A percentile compares a stretch with the other conserved stretches of the same genome.
These are phyloP conservation scores for Wolfiporia cocos DNA, from an alignment of 1,284 basidiomycete genomes.

Conservation along the genomic window DNA sequence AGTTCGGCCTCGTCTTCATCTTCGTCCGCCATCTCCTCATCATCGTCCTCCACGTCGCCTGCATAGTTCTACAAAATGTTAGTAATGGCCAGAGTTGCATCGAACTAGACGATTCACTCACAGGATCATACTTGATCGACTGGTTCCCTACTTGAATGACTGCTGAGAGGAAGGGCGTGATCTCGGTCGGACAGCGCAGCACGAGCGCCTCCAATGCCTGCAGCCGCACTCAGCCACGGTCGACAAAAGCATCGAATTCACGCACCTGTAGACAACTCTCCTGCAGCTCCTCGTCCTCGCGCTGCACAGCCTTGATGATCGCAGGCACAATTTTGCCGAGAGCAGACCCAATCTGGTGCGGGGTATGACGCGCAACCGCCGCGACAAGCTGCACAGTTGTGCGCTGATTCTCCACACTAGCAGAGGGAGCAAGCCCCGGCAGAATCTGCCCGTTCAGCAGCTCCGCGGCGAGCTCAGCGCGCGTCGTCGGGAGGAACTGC, in stretches of 20 bases:
- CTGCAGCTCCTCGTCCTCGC: slow-evolving; percentile 76
- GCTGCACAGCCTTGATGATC: slow-evolving; percentile 58
- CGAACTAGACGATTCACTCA: slow-evolving; percentile 44
- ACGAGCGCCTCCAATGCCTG: slow-evolving; percentile 83
- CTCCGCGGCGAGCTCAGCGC: slow-evolving; percentile 45
- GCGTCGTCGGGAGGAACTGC: slow-evolving; percentile 70
- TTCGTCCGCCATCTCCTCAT: slow-evolving; percentile 78
- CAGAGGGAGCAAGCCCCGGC: slow-evolving; percentile 50
- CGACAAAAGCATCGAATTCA: too few species aligned
- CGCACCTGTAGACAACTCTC: slow-evolving; percentile 71
- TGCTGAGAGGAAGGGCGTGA: slow-evolving; percentile 63
- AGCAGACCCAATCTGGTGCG: slow-evolving; percentile 54
- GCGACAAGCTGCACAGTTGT: slow-evolving; percentile 81
- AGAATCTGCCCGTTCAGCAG: slow-evolving; percentile 53
- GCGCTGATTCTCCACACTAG: slow-evolving; percentile 60
- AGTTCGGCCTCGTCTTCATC: slow-evolving; percentile 78
- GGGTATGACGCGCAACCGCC: slow-evolving; percentile 69
- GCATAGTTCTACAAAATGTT: slow-evolving; percentile 71
- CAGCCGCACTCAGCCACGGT: too few species aligned
- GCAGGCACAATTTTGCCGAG: slow-evolving; percentile 61
- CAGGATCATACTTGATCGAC: slow-evolving; percentile 92
- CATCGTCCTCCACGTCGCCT: slow-evolving; percentile 71
- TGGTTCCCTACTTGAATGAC: slow-evolving; percentile 69
- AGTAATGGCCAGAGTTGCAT: too few species aligned
- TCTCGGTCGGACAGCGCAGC: slow-evolving; percentile 78